Evolutionary conservation across 2,329 filamentous ascomycete species (phyloP), one percentile per base, ranked within the genome.

Genomic region (Claviceps purpurea): DNA sequence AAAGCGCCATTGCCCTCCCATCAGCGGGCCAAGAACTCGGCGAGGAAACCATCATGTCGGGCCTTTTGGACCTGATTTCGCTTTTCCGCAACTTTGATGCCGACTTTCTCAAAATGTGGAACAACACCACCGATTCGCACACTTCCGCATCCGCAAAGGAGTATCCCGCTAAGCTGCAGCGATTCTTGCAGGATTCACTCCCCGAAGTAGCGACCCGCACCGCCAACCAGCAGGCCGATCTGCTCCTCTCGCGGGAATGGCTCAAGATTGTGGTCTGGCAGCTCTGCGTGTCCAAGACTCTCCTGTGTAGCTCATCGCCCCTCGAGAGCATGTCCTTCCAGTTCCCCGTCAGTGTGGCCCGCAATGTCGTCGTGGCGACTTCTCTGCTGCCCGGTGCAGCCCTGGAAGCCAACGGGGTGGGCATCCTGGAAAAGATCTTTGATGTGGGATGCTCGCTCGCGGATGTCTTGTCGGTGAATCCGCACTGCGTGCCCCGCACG

Each of bases 371-470:
- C 1, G 50, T 57, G 2, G 55, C 59, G 0, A 60, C 61, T 0
- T 56, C 56, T 2, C 34, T 57, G 0, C 50, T 67, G 1, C 59
- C 64, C 0, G 53, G 55, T 0, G 53, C 57, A 4, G 64, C 64
- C 2, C 58, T 67, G 2, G 63, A 65, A 11, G 65, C 64, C 0
- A 67, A 67, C 30, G 64, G 64, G 0, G 58, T 66, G 0, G 64
- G 64, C 0, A 65, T 67, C 1, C n/a, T 65, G 0, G 65, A 67
- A 37, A 67, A 67, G 51, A 56, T 66, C 0, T 66, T 67, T 30
- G 65, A 67, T n/a, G 57, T 65, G 0, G 63, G 62, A 0, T 66
- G 63, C 38, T 65, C 62, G 0, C 30, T 66, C 1, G 62, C 64
- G 1, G 64, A 66, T 52, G 40, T 52, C 22, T 8, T 52, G 49